These are phyloP conservation scores for Coemansia sp. DNA, from an alignment of 192 early-diverging fungal genomes.

Conservation along the genomic window DNA sequence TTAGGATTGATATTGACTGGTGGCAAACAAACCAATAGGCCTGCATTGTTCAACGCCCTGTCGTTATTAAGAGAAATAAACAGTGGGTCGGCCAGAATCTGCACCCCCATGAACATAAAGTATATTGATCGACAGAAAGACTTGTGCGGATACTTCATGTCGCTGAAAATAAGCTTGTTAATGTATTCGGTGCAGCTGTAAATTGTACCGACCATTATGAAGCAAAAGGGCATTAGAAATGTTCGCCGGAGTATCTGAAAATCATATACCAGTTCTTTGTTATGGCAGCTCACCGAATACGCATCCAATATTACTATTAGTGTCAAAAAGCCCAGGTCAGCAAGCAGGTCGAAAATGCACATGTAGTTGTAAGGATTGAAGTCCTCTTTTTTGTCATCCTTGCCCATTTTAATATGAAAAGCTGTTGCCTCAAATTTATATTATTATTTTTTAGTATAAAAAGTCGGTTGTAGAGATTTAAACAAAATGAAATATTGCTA, in stretches of 20 bases:
- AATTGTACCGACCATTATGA: neutral
- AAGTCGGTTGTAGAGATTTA: neutral
- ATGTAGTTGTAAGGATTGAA: neutral
- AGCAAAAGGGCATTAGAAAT: neutral
- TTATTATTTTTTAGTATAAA: neutral
- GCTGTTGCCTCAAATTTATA: neutral
- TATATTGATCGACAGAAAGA: neutral
- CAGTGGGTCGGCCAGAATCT: neutral
- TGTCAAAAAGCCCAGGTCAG: neutral
- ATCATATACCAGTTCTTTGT: neutral
- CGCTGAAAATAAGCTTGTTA: neutral
- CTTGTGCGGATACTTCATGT: neutral
- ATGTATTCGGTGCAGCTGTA: neutral
- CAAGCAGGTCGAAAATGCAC: neutral
- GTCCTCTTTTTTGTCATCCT: neutral
- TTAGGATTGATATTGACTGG: neutral
- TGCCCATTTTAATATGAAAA: neutral
- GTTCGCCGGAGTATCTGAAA: neutral
- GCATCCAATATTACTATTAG: neutral
- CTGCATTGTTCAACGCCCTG: neutral
- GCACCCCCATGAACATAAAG: neutral
- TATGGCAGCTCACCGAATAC: neutral
- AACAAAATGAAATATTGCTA: no score
- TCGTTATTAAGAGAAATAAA: neutral
- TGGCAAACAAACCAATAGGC: neutral